Conservation (phyloP, 2,329 filamentous ascomycete species). For the Aspergillus arachidicola region DNA sequence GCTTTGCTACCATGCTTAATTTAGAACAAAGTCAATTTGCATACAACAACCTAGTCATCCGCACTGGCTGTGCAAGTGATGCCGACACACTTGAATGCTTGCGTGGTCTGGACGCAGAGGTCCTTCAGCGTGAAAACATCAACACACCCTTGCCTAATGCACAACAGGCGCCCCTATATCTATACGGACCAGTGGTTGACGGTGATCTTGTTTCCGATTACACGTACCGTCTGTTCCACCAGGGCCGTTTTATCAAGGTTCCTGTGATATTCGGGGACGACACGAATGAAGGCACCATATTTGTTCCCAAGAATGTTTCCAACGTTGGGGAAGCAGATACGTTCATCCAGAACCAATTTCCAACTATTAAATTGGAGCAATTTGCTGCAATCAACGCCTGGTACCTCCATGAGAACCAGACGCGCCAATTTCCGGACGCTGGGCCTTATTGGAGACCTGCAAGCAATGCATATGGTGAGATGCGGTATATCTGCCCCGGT, state of each 20-base stretch:
- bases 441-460: slow-evolving; percentile 63
- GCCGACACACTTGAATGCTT: slow-evolving; percentile 53
- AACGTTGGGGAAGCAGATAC: slow-evolving; percentile 53
- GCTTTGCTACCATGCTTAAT: slow-evolving; percentile 53
- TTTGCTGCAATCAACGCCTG: slow-evolving; percentile 55
- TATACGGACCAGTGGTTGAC: slow-evolving; percentile 57
- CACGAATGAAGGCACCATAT: slow-evolving; percentile 68
- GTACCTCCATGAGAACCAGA: slow-evolving; percentile 56
- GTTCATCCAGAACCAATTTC: slow-evolving; percentile 63
- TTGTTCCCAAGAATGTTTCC: slow-evolving; percentile 54
- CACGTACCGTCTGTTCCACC: slow-evolving; percentile 51
- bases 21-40: slow-evolving; percentile 53
- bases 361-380: slow-evolving; percentile 55
- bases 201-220: slow-evolving; percentile 54
- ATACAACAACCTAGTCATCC: slow-evolving; percentile 54
- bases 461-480: slow-evolving; percentile 63
- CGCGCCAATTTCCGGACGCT: slow-evolving; percentile 48
- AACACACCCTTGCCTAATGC: slow-evolving; percentile 51
- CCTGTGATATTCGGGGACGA: slow-evolving; percentile 61
- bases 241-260: slow-evolving; percentile 54
- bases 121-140: slow-evolving; percentile 51
- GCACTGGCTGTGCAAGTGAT: slow-evolving; percentile 49
- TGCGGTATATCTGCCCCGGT: slow-evolving; percentile 67
- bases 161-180: slow-evolving; percentile 48
- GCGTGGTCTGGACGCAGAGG: slow-evolving; percentile 46